Base-by-base conservation (phyloP, 2,329 filamentous ascomycete genomes). In the Neofusicoccum ribis region DNA sequence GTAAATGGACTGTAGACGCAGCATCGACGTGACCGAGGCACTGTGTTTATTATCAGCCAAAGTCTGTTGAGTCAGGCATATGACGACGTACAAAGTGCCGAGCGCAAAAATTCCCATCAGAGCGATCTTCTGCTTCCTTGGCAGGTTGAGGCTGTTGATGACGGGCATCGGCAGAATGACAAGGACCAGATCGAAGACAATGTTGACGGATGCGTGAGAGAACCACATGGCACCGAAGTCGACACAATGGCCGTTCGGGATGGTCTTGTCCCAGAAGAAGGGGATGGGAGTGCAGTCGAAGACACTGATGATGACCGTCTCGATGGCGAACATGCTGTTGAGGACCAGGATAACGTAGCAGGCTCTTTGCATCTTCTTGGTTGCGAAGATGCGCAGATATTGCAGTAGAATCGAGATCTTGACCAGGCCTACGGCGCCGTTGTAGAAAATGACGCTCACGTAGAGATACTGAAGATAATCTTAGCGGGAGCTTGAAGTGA, bases 331-430 rank as follows among this genome's bases (percentile, higher is more conserved):
- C 11, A 47, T n/a, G 14, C 69, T 54, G 23, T 76, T 69, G 50
- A 75, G 62, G 6, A 54, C 68, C 44, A 76, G 69, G 44, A 75
- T 65, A 8, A 65, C 65, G 59, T 67, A 71, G 67, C 69, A 72
- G 39, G 67, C 67, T 39, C 67, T 64, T 37, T 73, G 72, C 63
- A 59, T 50, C 27, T 54, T 72, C 6, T 65, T 67, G 9, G 44
- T 65, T 3, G 72, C 68, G 5, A 77, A 77, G 58, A 77, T 72
- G 41, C 74, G 72, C 5, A 72, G 64, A 61, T 77, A 77, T 62
- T 76, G 74, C 37, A 75, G 61, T 14, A 77, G 63, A 41, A 77
- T 76, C 1, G 74, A 75, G 54, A 73, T 68, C 66, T 77, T 77
- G 23, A 72, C 71, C 15, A 72, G 61, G 3, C 72, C 71, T 15